phyloP scores from a whole-genome alignment of 441 rosid species.

The Populus hybrid region DNA sequence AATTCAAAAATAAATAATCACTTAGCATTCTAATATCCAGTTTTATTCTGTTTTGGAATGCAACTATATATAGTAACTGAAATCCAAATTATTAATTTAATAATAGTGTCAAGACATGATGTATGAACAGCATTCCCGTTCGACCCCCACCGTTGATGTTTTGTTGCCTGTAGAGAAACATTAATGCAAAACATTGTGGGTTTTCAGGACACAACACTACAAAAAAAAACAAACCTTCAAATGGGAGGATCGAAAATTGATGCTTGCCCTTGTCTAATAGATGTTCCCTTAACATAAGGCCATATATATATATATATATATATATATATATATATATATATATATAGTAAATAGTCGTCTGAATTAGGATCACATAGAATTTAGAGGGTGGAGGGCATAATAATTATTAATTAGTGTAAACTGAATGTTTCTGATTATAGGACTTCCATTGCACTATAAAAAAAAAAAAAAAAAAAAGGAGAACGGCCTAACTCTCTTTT shows the following conservation, averaged over 20 bases:
- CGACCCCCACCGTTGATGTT: conserved; percentile 19
- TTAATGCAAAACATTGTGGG: conserved; percentile 29
- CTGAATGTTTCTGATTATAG: not conserved
- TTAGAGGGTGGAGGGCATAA: conserved; percentile 14
- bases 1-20: too few relatives aligned
- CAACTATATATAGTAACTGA: not conserved
- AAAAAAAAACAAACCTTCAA: not conserved
- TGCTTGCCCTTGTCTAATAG: conserved; percentile 27
- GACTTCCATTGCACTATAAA: too few relatives aligned
- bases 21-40: not conserved
- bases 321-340: not conserved
- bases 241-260: conserved; percentile 18
- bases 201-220: conserved; percentile 22
- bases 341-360: conserved; percentile 22
- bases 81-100: not conserved
- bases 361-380: conserved; percentile 26
- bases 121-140: not conserved
- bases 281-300: conserved; percentile 29
- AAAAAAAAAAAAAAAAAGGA: too few relatives aligned
- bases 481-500: too few relatives aligned
- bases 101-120: not conserved
- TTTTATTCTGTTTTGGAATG: too few relatives aligned
- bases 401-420: conserved; percentile 7
- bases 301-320: not conserved
- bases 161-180: conserved; percentile 36